A percentile compares a stretch with the other conserved stretches of the same genome.
phyloP scores from a whole-genome alignment of 371 early-diverging fungal genomes.

The Nematocida displodere region DNA sequence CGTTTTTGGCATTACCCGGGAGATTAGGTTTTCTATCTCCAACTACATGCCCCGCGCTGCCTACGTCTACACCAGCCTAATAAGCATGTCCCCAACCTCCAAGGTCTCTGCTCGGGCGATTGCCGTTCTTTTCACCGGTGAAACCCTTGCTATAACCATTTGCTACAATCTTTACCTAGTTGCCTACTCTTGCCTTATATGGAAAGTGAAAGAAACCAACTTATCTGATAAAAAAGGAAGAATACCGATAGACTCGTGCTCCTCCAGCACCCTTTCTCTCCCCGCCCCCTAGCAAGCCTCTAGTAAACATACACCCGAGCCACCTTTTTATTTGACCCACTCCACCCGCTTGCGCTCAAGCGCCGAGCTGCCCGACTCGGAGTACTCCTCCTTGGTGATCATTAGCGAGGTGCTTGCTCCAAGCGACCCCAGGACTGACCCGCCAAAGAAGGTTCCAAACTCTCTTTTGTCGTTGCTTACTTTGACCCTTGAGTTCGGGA shows the following conservation, averaged over 20 bases:
- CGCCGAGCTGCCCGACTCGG: constrained; percentile 45
- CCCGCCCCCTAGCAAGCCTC: too few species aligned
- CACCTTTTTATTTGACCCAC: constrained; percentile 24
- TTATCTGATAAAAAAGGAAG: not conserved
- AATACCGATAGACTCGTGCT: not conserved
- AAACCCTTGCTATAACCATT: not conserved
- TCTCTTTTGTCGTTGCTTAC: constrained; percentile 40
- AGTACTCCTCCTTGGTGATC: constrained; percentile 51
- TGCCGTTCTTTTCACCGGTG: not conserved
- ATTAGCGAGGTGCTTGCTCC: constrained; percentile 43
- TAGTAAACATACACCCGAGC: too few species aligned
- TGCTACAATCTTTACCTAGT: not conserved
- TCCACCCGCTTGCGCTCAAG: constrained; percentile 51
- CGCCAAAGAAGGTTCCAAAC: constrained; percentile 55
- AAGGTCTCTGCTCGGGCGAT: too few species aligned
- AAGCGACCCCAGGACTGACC: constrained; percentile 45
- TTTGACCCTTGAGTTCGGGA: constrained; percentile 16
- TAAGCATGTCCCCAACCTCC: too few species aligned
- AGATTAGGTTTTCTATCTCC: too few species aligned
- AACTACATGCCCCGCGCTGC: too few species aligned
- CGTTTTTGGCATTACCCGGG: too few species aligned
- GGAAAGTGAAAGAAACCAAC: not conserved
- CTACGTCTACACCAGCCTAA: too few species aligned
- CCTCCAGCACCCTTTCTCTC: not conserved
- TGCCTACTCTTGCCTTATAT: not conserved